phyloP scores from a whole-genome alignment of 768 basidiomycete species.

The Hydnomerulius pinastri region DNA sequence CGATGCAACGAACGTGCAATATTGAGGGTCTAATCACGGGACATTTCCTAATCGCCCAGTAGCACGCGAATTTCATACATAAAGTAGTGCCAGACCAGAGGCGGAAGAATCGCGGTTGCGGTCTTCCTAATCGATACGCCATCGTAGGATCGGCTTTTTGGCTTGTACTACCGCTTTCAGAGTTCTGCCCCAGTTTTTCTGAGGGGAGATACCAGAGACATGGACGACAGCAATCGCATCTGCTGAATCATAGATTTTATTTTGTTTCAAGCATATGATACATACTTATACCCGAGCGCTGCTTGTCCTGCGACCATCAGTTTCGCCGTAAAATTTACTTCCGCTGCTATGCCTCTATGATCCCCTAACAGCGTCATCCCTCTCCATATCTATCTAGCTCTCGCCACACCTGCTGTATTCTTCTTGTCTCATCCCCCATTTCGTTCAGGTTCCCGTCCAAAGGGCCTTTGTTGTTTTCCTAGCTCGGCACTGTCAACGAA shows the following conservation, averaged over 20 bases:
- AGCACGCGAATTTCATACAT: background rate
- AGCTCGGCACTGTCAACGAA: background rate
- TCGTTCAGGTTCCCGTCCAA: background rate
- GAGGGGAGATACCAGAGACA: too few species aligned
- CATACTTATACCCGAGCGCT: background rate
- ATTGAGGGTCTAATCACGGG: background rate
- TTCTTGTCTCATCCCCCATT: background rate
- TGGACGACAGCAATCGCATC: background rate
- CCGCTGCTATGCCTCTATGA: background rate
- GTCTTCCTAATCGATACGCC: background rate
- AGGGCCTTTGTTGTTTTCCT: background rate
- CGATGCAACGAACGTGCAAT: background rate
- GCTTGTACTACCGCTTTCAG: background rate
- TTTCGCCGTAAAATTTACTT: background rate
- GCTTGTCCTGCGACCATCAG: background rate
- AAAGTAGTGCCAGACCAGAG: too few species aligned
- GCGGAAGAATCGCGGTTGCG: background rate
- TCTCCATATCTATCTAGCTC: background rate
- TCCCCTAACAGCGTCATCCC: background rate
- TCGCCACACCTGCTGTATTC: background rate
- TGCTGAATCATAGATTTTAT: background rate
- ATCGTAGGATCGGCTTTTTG: background rate
- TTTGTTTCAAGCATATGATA: background rate
- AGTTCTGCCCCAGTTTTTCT: background rate
- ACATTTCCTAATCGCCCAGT: background rate